Conservation (phyloP, 2,329 filamentous ascomycete genomes). For the Esteya vermicola region DNA sequence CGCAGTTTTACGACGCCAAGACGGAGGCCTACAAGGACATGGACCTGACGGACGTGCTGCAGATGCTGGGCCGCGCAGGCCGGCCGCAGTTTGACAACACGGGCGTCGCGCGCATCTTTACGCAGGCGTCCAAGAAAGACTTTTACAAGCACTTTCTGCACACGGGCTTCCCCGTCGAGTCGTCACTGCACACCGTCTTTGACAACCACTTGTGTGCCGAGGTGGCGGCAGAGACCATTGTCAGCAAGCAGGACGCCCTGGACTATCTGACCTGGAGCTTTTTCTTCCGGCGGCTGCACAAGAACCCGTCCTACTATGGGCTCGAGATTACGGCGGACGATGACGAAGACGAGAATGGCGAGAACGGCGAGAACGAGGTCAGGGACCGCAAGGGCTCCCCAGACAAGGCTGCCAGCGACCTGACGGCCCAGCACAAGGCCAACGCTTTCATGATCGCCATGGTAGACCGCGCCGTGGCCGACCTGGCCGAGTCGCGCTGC, state of each 20-base stretch:
- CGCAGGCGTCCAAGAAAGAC: conserved; percentile 92
- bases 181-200: conserved; percentile 85
- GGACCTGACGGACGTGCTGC: conserved; percentile 93
- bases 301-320: conserved; percentile 97
- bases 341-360: conserved; percentile 3
- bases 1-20: conserved; percentile 96
- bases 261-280: conserved; percentile 99
- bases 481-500: conserved; percentile 74
- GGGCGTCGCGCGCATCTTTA: conserved; percentile 93
- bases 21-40: conserved; percentile 97
- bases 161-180: conserved; percentile 95
- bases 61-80: conserved; percentile 93
- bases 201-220: conserved; percentile 96
- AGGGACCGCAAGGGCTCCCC: neutral
- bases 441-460: conserved; percentile 92
- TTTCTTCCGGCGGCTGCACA: conserved; percentile 93
- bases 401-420: conserved; percentile 12
- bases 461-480: conserved; percentile 72
- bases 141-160: conserved; percentile 99
- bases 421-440: conserved; percentile 70
- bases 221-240: conserved; percentile 81
- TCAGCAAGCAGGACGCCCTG: conserved; percentile 89
- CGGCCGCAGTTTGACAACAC: conserved; percentile 94
- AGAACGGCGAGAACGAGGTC: neutral
- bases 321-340: conserved; percentile 87